Percentiles rank a stretch among this genome's conserved stretches.
phyloP scores from a whole-genome alignment of 306 rosid species.

The Pyrus communis region DNA sequence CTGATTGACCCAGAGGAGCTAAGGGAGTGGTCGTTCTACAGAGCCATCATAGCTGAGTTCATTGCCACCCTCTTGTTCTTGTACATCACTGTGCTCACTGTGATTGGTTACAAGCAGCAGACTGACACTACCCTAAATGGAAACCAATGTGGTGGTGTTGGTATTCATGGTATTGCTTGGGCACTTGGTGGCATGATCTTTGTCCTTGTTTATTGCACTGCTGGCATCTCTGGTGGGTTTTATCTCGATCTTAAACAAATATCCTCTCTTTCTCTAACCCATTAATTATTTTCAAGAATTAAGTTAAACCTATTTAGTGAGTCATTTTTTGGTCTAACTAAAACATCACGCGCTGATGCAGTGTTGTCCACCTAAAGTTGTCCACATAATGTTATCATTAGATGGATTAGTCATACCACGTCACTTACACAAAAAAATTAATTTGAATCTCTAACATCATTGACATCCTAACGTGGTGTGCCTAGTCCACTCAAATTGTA shows the following conservation, averaged over 20 bases:
- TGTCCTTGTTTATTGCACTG: conserved; percentile 39
- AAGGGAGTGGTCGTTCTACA: conserved; percentile 65
- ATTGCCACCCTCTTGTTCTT: conserved; percentile 81
- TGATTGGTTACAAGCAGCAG: conserved; percentile 39
- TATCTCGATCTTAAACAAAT: no score
- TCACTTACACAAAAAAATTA: no score
- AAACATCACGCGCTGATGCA: no score
- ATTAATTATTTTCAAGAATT: no score
- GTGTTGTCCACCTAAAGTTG: no score
- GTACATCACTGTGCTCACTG: conserved; percentile 49
- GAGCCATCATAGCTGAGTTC: conserved; percentile 84
- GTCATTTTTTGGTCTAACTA: no score
- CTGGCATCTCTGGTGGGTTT: conserved; percentile 36
- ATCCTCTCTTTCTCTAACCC: no score
- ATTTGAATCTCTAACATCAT: no score
- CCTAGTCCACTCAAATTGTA: neutral
- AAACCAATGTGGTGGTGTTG: conserved; percentile 28
- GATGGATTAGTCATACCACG: no score
- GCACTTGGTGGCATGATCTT: conserved; percentile 45
- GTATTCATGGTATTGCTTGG: conserved; percentile 32
- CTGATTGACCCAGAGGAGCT: conserved; percentile 53
- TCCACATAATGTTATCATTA: no score
- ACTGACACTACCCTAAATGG: neutral
- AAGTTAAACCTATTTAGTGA: no score
- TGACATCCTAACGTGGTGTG: neutral